These are phyloP conservation scores for Fusarium aywerte DNA, from an alignment of 2,329 filamentous ascomycete species.

Conservation along the genomic window DNA sequence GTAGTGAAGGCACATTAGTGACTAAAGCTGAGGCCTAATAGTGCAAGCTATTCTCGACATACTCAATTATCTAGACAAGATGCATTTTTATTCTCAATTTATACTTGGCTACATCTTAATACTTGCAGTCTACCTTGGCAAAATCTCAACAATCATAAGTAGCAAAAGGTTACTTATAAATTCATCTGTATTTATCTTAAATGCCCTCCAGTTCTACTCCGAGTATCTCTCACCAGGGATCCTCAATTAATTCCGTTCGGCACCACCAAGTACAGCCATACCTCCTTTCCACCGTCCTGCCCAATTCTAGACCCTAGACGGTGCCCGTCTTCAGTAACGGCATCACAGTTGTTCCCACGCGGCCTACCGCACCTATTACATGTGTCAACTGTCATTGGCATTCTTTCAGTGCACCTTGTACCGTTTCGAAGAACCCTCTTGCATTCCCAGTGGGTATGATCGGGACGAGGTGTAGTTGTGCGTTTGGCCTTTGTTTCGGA, in stretches of 20 bases:
- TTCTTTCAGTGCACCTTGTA: neutral
- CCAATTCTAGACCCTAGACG: neutral
- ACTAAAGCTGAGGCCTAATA: neutral
- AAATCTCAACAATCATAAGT: too few species aligned
- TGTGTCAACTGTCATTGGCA: neutral
- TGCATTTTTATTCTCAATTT: too few species aligned
- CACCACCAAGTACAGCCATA: neutral
- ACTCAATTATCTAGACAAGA: too few species aligned
- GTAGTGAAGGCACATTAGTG: slow-evolving; percentile 19
- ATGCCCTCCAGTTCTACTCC: too few species aligned
- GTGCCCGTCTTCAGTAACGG: neutral
- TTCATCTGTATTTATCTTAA: too few species aligned
- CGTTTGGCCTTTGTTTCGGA: neutral
- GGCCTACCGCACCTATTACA: neutral
- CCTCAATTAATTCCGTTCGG: neutral
- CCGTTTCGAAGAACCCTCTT: neutral
- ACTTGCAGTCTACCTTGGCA: too few species aligned
- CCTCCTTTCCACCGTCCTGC: neutral
- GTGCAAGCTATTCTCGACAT: fast-evolving
- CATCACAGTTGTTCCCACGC: neutral
- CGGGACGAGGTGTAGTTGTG: neutral
- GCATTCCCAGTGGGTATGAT: neutral
- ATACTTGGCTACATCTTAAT: too few species aligned
- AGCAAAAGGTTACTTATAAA: too few species aligned
- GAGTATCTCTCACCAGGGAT: too few species aligned